Evolutionary conservation across 306 rosid genomes (phyloP).

Genomic region (Boehmeria nivea): DNA sequence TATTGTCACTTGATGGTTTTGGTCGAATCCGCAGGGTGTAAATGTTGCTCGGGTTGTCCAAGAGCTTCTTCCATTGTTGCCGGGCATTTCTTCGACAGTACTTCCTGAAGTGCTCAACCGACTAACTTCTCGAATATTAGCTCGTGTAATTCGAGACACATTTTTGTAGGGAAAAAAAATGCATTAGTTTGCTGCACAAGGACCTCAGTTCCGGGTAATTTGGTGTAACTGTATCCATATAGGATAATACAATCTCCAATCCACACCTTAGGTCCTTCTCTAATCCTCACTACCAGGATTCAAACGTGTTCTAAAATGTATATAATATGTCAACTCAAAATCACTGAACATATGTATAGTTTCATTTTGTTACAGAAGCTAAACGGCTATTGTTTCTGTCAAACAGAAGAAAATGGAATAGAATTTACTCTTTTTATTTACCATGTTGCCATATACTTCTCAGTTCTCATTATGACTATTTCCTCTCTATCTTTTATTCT

Average conservation of each 20-base stretch:
- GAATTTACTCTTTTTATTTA: not conserved
- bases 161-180: conserved; percentile 38
- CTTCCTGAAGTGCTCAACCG: conserved; percentile 80
- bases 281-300: conserved; percentile 1
- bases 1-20: conserved; percentile 4
- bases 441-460: no score
- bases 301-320: conserved; percentile 11
- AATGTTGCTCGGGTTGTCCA: conserved; percentile 53
- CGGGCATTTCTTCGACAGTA: conserved; percentile 66
- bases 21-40: conserved; percentile 36
- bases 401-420: not conserved
- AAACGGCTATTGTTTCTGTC: not conserved
- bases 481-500: no score
- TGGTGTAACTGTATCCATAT: conserved; percentile 5
- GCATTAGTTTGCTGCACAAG: conserved; percentile 13
- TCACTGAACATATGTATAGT: conserved; percentile 2
- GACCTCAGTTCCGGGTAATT: conserved; percentile 34
- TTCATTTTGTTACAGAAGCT: not conserved
- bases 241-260: conserved; percentile 18
- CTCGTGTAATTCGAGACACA: conserved; percentile 77
- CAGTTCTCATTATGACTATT: no score
- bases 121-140: conserved; percentile 83
- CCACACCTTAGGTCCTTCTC: conserved; percentile 12
- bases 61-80: conserved; percentile 89
- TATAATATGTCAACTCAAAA: conserved; percentile 10